Conservation (phyloP, 1,284 basidiomycete species). For the Athelia sp. region DNA sequence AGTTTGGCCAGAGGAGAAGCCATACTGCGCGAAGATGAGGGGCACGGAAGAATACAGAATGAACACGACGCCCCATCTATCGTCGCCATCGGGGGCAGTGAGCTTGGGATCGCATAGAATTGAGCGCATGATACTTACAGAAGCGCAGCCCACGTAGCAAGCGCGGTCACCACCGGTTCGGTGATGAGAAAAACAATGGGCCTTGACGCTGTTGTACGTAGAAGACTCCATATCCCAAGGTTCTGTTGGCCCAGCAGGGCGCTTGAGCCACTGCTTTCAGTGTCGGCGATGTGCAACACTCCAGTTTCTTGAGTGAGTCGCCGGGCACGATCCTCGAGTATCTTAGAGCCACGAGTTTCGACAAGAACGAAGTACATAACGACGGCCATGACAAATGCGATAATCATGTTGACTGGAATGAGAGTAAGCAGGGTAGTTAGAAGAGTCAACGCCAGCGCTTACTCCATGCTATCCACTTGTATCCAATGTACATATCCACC, state of each 20-base stretch:
- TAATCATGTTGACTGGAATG: slow-evolving; percentile 1
- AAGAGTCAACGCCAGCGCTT: background rate
- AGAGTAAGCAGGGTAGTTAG: background rate
- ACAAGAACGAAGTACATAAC: background rate
- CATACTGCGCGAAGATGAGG: slow-evolving; percentile 1
- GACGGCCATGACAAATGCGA: background rate
- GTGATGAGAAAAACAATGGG: slow-evolving; percentile 1
- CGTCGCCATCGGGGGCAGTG: background rate
- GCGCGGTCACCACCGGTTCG: background rate
- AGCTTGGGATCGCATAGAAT: background rate
- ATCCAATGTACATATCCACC: slow-evolving; percentile 1
- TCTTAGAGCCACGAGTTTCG: slow-evolving; percentile 1
- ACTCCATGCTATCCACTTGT: slow-evolving; percentile 1
- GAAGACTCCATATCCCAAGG: background rate
- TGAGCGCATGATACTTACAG: background rate
- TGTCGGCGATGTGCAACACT: background rate
- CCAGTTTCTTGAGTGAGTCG: background rate
- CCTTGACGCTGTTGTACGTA: background rate
- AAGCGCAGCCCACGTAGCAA: background rate
- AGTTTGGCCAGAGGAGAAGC: background rate
- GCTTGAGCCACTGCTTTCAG: background rate
- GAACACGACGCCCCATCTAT: slow-evolving; percentile 1
- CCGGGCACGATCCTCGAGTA: background rate
- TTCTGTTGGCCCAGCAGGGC: too few species aligned
- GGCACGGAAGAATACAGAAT: background rate